Conservation (phyloP, 306 rosid species). For the Dryas alaskensis region DNA sequence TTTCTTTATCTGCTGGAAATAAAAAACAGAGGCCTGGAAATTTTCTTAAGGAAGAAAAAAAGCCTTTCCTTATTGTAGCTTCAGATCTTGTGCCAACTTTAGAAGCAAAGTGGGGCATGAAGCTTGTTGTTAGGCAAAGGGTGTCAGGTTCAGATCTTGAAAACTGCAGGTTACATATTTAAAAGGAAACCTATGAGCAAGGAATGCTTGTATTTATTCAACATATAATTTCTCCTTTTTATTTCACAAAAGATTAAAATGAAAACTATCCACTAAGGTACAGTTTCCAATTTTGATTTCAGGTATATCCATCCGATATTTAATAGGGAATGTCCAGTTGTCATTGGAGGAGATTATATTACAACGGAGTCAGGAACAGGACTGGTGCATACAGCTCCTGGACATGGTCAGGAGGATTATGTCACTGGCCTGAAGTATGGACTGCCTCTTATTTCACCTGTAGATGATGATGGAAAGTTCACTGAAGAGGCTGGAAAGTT, state of each 20-base stretch:
- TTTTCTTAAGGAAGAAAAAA: slow-evolving; percentile 69
- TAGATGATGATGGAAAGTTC: slow-evolving; percentile 83
- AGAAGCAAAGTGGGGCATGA: slow-evolving; percentile 87
- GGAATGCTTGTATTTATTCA: slow-evolving; percentile 19
- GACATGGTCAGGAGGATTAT: slow-evolving; percentile 98
- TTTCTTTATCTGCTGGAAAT: slow-evolving; percentile 48
- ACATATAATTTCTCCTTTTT: not conserved
- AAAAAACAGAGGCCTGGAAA: slow-evolving; percentile 57
- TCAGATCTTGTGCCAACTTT: slow-evolving; percentile 80
- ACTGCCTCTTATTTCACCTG: slow-evolving; percentile 82
- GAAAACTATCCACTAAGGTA: slow-evolving; percentile 15
- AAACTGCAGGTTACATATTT: slow-evolving; percentile 69
- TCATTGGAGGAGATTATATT: slow-evolving; percentile 93
- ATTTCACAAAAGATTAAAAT: slow-evolving; percentile 7
- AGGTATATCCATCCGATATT: slow-evolving; percentile 84
- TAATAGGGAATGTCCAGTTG: slow-evolving; percentile 72
- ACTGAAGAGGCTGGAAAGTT: slow-evolving; percentile 96
- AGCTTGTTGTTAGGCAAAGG: slow-evolving; percentile 60
- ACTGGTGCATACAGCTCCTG: slow-evolving; percentile 98
- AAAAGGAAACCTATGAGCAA: slow-evolving; percentile 13
- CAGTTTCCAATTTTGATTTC: slow-evolving; percentile 28
- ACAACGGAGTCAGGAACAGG: slow-evolving; percentile 97
- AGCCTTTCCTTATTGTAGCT: slow-evolving; percentile 77
- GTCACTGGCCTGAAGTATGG: slow-evolving; percentile 92
- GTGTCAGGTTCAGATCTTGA: slow-evolving; percentile 80